Evolutionary conservation across 148 eudicot species (phyloP).

Genomic region (Chenopodium suecicum): DNA sequence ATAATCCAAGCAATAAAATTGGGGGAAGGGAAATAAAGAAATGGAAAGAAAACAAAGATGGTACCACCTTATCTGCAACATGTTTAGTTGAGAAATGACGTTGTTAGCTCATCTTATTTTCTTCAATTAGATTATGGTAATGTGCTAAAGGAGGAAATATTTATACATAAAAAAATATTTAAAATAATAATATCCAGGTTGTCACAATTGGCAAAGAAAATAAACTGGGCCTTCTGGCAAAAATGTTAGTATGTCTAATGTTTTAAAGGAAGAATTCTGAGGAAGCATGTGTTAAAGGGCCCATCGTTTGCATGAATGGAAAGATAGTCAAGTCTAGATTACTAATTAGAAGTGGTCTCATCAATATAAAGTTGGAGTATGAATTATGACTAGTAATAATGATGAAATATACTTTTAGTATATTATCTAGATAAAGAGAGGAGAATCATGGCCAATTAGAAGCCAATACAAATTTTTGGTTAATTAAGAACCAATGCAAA

Average conservation of each 20-base stretch:
- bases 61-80: slow-evolving; percentile 26
- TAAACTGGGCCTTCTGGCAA: not conserved
- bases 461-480: no score
- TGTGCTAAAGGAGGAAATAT: not conserved
- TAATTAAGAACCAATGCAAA: no score
- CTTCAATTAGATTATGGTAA: not conserved
- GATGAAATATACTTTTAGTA: not conserved
- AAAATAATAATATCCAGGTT: slow-evolving; percentile 11
- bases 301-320: slow-evolving; percentile 24
- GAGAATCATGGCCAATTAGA: no score
- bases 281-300: slow-evolving; percentile 27
- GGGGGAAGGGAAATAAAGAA: not conserved
- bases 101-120: not conserved
- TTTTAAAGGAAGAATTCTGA: not conserved
- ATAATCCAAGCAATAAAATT: slow-evolving; percentile 4
- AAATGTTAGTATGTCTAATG: not conserved
- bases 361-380: slow-evolving; percentile 5
- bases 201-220: slow-evolving; percentile 9
- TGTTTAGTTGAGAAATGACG: not conserved
- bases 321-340: not conserved
- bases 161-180: not conserved
- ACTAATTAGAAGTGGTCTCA: not conserved
- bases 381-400: not conserved
- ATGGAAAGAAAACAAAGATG: slow-evolving; percentile 10
- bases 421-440: no score